Evolutionary conservation across 164 flowering plant species (phyloP).

Genomic region (Magnolia sinica): DNA sequence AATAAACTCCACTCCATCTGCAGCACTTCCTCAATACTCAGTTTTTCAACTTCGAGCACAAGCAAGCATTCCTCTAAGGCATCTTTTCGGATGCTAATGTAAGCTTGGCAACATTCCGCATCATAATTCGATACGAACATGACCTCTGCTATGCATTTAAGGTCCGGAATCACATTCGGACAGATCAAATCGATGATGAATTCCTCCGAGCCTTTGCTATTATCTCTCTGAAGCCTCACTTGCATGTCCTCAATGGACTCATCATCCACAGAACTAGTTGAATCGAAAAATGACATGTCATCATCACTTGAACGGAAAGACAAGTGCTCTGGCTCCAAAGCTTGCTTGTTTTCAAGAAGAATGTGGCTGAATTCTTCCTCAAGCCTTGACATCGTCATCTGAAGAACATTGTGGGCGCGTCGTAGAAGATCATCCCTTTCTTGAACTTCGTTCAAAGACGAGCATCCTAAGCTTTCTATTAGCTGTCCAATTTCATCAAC

Average conservation of each 20-base stretch:
- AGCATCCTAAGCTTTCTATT: conserved; percentile 40
- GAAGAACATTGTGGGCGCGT: conserved; percentile 59
- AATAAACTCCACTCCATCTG: conserved; percentile 8
- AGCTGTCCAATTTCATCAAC: conserved; percentile 48
- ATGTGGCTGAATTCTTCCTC: conserved; percentile 72
- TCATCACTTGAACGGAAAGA: conserved; percentile 46
- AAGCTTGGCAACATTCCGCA: conserved; percentile 69
- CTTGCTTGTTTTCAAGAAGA: conserved; percentile 55
- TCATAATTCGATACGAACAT: conserved; percentile 61
- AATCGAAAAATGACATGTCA: not conserved
- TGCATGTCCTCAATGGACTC: not conserved
- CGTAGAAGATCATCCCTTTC: conserved; percentile 31
- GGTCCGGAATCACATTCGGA: conserved; percentile 55
- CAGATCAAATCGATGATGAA: conserved; percentile 52
- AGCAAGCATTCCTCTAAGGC: conserved; percentile 68
- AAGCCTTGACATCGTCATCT: conserved; percentile 69
- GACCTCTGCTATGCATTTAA: conserved; percentile 50
- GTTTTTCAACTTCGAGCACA: conserved; percentile 62
- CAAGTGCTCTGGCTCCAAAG: conserved; percentile 63
- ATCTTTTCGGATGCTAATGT: conserved; percentile 48
- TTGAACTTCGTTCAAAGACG: conserved; percentile 20
- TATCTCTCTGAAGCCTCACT: conserved; percentile 2
- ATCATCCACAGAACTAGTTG: not conserved
- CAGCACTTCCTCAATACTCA: conserved; percentile 78
- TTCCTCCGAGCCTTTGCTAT: not conserved